Evolutionary conservation across 2,329 filamentous ascomycete species (phyloP).

Genomic region (Aspergillus transmontanensis): DNA sequence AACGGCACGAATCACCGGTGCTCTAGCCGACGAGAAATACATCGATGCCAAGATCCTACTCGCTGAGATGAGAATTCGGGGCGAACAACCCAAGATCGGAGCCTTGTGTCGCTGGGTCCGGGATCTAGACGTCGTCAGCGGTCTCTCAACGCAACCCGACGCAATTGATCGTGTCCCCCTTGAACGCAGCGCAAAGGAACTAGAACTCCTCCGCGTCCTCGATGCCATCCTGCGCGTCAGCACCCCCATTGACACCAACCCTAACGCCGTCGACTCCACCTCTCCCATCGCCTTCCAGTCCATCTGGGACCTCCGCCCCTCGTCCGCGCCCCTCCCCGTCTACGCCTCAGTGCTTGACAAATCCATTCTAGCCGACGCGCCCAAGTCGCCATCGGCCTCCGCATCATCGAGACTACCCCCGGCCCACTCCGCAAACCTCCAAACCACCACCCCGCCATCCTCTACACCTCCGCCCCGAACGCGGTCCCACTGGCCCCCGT

Average conservation of each 20-base stretch:
- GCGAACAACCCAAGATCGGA: conserved; percentile 66
- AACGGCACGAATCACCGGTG: conserved; percentile 67
- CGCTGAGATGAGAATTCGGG: conserved; percentile 70
- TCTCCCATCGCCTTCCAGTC: conserved; percentile 60
- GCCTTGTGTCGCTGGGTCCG: conserved; percentile 73
- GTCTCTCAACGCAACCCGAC: conserved; percentile 59
- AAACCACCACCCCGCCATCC: conserved; percentile 67
- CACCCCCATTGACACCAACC: conserved; percentile 58
- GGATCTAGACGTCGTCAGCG: conserved; percentile 69
- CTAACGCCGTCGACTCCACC: conserved; percentile 35
- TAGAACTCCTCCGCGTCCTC: conserved; percentile 62
- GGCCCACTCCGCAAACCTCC: conserved; percentile 66
- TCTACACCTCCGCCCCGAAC: conserved; percentile 63
- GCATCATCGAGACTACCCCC: conserved; percentile 63
- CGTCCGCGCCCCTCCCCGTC: conserved; percentile 46
- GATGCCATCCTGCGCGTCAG: conserved; percentile 67
- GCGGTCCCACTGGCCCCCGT: conserved; percentile 55
- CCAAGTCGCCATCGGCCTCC: conserved; percentile 43
- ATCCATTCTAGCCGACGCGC: conserved; percentile 51
- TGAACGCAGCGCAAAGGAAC: conserved; percentile 44
- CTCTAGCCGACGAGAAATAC: conserved; percentile 66
- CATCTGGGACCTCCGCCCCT: conserved; percentile 62
- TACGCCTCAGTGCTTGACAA: conserved; percentile 63
- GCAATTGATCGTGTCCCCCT: conserved; percentile 33
- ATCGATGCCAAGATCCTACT: conserved; percentile 67